Base-by-base conservation (phyloP, 306 rosid species). In the Hylodesmum podocarpum region DNA sequence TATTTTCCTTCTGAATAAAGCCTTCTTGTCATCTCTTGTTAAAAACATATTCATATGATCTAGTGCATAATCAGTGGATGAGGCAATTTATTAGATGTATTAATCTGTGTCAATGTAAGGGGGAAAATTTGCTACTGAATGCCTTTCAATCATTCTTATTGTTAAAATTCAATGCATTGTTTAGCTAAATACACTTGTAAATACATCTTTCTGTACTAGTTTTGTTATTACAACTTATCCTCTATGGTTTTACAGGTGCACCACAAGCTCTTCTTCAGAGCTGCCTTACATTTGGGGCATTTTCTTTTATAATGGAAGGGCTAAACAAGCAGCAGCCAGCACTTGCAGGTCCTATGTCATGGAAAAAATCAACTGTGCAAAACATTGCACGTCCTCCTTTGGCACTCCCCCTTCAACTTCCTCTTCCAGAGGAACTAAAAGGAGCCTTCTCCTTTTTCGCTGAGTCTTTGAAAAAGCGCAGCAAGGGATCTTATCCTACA, bases 221-320 rank as follows among this genome's bases (percentile, higher is more conserved):
- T 49, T 70, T 61, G 77, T 72, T 70, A 40, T 51, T 16, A 33
- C 4, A 70, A 44, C 74, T 79, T 46, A 76, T 31, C 21, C 10
- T 39, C 19, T 36, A 66, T 8, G 41, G 69, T 76, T 72, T n/a
- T 84, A 41, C 86, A 95, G 99, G 99, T 41, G 92, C 97, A 66
- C 99, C 99, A 21, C 99, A 92, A 79, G 91, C 96, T 71, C 97
- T 92, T 76, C 76, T 95, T 66, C 99, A 92, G 89, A 89, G 96
- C 78, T 95, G 99, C 43, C 70, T 95, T 58, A 95, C 97, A 34
- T 95, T 95, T 80, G 97, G 99, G 77, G 97, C 97, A 33, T 95
- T 95, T 76, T 95, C 99, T 22, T 95, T 92, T 49, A 55, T 95
- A 16, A 73, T 91, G 67, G 99, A 95, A 77, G 92, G 97, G 77